Evolutionary conservation across 805 yeast species (phyloP).

Genomic region (Starmerella stellata): DNA sequence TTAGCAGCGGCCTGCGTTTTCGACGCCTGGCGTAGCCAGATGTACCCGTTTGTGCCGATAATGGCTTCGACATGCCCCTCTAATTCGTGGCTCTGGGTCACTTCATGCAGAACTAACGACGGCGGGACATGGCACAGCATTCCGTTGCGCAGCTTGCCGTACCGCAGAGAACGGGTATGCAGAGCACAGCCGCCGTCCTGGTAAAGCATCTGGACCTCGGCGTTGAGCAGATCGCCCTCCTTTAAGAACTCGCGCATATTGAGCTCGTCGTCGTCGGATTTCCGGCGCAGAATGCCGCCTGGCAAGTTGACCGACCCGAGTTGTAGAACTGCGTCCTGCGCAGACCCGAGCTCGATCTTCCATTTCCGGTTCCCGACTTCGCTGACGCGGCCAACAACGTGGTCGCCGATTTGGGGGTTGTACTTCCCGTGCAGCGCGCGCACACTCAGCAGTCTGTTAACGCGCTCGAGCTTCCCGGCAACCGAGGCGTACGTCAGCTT

Average conservation of each 20-base stretch:
- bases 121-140: conserved; percentile 64
- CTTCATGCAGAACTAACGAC: conserved; percentile 63
- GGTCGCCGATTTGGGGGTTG: conserved; percentile 91
- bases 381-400: conserved; percentile 77
- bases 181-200: conserved; percentile 83
- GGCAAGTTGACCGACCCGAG: conserved; percentile 92
- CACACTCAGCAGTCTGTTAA: conserved; percentile 72
- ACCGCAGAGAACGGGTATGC: conserved; percentile 87
- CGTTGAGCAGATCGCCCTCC: conserved; percentile 89
- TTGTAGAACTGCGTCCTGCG: conserved; percentile 79
- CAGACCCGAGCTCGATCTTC: conserved; percentile 94
- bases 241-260: conserved; percentile 88
- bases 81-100: conserved; percentile 70
- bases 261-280: conserved; percentile 84
- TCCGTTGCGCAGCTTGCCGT: conserved; percentile 91
- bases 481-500: conserved; percentile 74
- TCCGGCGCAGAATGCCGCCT: conserved; percentile 88
- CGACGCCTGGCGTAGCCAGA: conserved; percentile 69
- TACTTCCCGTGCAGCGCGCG: conserved; percentile 74
- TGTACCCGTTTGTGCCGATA: conserved; percentile 84
- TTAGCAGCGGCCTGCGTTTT: conserved; percentile 19
- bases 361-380: conserved; percentile 89
- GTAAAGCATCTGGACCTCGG: conserved; percentile 82
- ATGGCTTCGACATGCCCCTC: conserved; percentile 88
- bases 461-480: conserved; percentile 76